Base-by-base conservation (phyloP, 495 filamentous ascomycete species). In the Penicillium steckii region DNA sequence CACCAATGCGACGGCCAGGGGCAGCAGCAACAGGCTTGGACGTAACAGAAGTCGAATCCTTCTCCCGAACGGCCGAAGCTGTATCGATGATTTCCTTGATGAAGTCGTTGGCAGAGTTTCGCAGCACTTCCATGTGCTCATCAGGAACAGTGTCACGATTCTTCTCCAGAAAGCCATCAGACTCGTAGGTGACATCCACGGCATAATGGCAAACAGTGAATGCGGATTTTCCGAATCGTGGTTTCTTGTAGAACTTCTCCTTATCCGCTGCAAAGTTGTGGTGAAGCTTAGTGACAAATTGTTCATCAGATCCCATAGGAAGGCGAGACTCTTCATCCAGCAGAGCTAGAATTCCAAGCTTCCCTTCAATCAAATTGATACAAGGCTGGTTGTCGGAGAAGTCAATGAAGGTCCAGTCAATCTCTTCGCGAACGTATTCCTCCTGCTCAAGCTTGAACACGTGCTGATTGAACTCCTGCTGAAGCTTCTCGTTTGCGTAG, bases 361-460 rank as follows among this genome's bases (percentile, higher is more conserved):
- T 97, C 40, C 90, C 92, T 73, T 99, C 94, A 57, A 99, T 99
- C 35, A 99, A 72, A 68, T 99, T 94, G 64, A 99, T 99, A 73
- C 94, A 99, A n/a, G 95, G 95, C 68, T 97, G 91, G 62, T 99
- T 99, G 67, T 99, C 94, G 44, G 94, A 95, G 72, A 97, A 99
- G 68, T 99, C 94, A 75, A 99, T 99, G 68, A 97, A 99, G 10
- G 89, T 96, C 94, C 94, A 99, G 67, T 97, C 93, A 57, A 99
- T 99, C 73, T 97, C 78, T 66, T 99, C 94, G 25, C 88, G 82
- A 10, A 97, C 81, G 71, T 99, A 99, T 73, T 99, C 94, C 72
- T 97, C 95, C 69, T 99, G 94, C 68, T 99, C 94, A 17, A 99
- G 82, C 67, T 97, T 96, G 83, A 99, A 99, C n/a, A 99, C 94